A percentile compares a stretch with the other conserved stretches of the same genome.
These are phyloP conservation scores for Fusarium napiforme DNA, from an alignment of 2,329 filamentous ascomycete genomes.

Conservation along the genomic window DNA sequence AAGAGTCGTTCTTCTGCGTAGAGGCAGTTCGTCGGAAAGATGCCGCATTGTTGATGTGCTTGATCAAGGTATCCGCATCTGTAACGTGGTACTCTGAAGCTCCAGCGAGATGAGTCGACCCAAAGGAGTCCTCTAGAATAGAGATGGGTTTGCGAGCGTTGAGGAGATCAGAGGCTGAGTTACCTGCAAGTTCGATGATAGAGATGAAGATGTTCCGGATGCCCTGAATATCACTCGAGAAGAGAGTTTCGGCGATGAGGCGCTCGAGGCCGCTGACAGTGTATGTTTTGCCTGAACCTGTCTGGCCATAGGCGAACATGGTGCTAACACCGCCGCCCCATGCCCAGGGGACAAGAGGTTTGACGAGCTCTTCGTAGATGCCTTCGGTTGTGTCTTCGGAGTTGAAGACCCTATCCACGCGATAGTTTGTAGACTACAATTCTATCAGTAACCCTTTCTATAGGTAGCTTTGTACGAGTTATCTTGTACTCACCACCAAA, in stretches of 20 bases:
- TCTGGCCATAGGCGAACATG: slow-evolving; percentile 62
- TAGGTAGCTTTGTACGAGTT: neutral
- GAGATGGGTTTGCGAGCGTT: slow-evolving; percentile 54
- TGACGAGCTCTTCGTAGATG: slow-evolving; percentile 55
- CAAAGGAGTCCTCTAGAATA: slow-evolving; percentile 59
- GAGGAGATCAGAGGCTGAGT: slow-evolving; percentile 53
- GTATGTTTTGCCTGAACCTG: slow-evolving; percentile 60
- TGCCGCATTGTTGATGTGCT: slow-evolving; percentile 51
- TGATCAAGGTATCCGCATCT: slow-evolving; percentile 45
- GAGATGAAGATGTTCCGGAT: slow-evolving; percentile 49
- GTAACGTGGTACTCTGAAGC: slow-evolving; percentile 53
- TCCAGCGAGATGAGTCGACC: slow-evolving; percentile 57
- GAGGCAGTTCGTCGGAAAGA: slow-evolving; percentile 55
- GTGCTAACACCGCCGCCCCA: slow-evolving; percentile 60
- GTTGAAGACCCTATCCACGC: slow-evolving; percentile 52
- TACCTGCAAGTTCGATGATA: slow-evolving; percentile 54
- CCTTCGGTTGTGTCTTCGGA: slow-evolving; percentile 50
- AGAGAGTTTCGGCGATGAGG: slow-evolving; percentile 52
- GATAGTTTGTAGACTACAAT: slow-evolving; percentile 48
- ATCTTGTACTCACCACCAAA: slow-evolving; percentile 43
- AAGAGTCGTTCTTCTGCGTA: slow-evolving; percentile 59
- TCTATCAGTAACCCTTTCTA: neutral
- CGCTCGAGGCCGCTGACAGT: slow-evolving; percentile 56
- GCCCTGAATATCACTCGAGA: slow-evolving; percentile 42
- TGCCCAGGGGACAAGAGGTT: slow-evolving; percentile 56